These are phyloP conservation scores for Cryptococcus sp. DNA, from an alignment of 1,284 basidiomycete genomes.

Conservation along the genomic window DNA sequence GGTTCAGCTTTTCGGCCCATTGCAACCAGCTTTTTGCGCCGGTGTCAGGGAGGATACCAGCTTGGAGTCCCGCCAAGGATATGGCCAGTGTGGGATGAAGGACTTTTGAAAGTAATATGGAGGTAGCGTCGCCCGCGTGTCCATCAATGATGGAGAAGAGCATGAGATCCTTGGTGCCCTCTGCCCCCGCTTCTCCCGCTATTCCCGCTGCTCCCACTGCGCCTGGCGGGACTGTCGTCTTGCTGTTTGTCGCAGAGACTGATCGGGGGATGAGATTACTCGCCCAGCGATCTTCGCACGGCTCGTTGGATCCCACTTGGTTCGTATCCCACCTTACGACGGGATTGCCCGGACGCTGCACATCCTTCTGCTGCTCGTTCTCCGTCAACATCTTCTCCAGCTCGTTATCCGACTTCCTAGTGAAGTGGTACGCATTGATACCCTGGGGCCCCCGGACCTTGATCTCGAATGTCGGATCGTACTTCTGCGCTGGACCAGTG, in stretches of 20 bases:
- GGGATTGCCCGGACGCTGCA: constrained; percentile 37
- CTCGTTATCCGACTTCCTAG: constrained; percentile 33
- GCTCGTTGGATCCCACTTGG: constrained; percentile 77
- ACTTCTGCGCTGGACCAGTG: neutral
- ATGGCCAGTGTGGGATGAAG: constrained; percentile 84
- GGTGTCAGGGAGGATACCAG: constrained; percentile 44
- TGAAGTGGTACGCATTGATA: constrained; percentile 29
- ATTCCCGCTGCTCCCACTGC: neutral
- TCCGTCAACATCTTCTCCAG: constrained; percentile 37
- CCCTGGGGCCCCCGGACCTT: constrained; percentile 12
- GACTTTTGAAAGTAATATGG: constrained; percentile 76
- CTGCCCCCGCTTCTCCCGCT: neutral
- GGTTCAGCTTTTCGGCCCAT: constrained; percentile 25
- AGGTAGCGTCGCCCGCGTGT: constrained; percentile 82
- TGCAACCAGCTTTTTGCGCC: constrained; percentile 11
- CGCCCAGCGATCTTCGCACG: constrained; percentile 84
- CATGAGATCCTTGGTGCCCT: constrained; percentile 65
- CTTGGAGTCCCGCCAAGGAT: constrained; percentile 64
- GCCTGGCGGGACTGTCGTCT: constrained; percentile 7
- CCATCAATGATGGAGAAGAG: constrained; percentile 93
- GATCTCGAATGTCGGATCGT: constrained; percentile 9
- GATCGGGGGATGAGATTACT: constrained; percentile 65
- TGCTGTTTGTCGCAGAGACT: constrained; percentile 35
- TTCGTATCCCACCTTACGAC: constrained; percentile 69
- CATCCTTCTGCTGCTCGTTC: constrained; percentile 28